Evolutionary conservation across 2,329 filamentous ascomycete species (phyloP), one percentile per base, ranked within the genome.

Genomic region (Paramyrothecium sp.): DNA sequence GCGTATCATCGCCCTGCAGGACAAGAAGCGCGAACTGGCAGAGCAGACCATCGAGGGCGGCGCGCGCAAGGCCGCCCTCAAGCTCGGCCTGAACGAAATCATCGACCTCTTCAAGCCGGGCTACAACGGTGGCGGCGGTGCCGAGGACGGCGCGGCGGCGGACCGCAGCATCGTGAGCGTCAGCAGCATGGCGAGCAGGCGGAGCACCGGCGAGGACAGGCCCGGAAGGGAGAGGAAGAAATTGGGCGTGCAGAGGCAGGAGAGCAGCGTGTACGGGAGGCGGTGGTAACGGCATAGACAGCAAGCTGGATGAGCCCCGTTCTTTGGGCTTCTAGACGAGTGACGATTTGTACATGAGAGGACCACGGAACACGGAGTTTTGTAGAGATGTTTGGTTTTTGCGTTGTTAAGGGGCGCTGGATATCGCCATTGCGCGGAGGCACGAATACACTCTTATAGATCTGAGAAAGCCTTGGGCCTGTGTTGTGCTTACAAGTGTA

Each of bases 81-180:
- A 97, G 77, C 81, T 99, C 53, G 91, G 89, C 51, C 88, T 98
- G 85, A 89, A 92, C 70, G 95, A 99, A 75, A 96, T 99, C 72
- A 82, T 99, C 73, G 88, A 91, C 53, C 82, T 99, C 56, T 99
- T 99, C 78, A 87, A 86, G 61, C 86, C 87, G 30, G 88, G 91
- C 67, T 60, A 64, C 7, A 59, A 63, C 49, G 61, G 63, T 16
- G 52, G 47, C 49, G 10, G 20, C 30, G 51, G 47, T 16, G 26
- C 26, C 26, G 26, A 30, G 26, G 26, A 30, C 26, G 26, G 26
- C 26, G 26, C 26, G 26, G 26, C 26, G 26, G 54, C 57, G 19
- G 55, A 53, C 46, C 44, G 55, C 56, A 52, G 22, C 61, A 58
- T 26, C 64, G 61, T 21, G 63, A 66, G 21, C 56, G 58, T 13